These are phyloP conservation scores for Striga hermonthica DNA, from an alignment of 305 asterid genomes.

Conservation along the genomic window DNA sequence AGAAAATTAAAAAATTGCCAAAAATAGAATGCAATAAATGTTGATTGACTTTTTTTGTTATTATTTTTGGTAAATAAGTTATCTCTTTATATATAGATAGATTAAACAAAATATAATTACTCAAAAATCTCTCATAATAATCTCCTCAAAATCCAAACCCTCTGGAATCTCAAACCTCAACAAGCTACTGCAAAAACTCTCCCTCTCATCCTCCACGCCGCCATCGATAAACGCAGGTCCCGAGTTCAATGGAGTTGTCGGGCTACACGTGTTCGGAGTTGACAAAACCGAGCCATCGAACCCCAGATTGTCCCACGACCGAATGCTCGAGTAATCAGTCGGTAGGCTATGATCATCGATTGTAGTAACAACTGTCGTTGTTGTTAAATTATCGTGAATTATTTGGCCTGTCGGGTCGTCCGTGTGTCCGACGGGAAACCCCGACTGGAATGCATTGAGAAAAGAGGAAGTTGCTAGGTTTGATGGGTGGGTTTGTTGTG, in stretches of 20 bases:
- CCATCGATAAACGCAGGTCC: constrained; percentile 41
- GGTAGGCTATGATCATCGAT: too few species aligned
- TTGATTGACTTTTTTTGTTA: too few species aligned
- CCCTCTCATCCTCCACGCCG: constrained; percentile 53
- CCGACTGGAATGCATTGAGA: constrained; percentile 27
- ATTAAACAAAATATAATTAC: neutral
- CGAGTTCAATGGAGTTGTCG: constrained; percentile 35
- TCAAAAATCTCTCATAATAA: constrained; percentile 37
- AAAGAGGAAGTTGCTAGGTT: constrained; percentile 31
- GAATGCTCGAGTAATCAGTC: constrained; percentile 40
- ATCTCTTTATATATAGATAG: too few species aligned
- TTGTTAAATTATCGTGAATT: constrained; percentile 25
- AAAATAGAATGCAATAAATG: too few species aligned
- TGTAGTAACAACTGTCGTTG: too few species aligned
- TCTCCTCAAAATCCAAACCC: constrained; percentile 49
- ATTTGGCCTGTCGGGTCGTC: constrained; percentile 32
- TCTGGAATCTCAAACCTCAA: constrained; percentile 70
- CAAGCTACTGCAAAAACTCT: constrained; percentile 51
- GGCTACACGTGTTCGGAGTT: constrained; percentile 44
- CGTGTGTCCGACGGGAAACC: constrained; percentile 26
- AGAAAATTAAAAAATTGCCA: too few species aligned
- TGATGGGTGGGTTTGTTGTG: constrained; percentile 38
- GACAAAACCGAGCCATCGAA: constrained; percentile 47
- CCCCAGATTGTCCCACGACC: constrained; percentile 25
- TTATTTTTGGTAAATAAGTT: too few species aligned